These are phyloP conservation scores for Tulasnella calospora DNA, from an alignment of 768 basidiomycete species.

Conservation along the genomic window DNA sequence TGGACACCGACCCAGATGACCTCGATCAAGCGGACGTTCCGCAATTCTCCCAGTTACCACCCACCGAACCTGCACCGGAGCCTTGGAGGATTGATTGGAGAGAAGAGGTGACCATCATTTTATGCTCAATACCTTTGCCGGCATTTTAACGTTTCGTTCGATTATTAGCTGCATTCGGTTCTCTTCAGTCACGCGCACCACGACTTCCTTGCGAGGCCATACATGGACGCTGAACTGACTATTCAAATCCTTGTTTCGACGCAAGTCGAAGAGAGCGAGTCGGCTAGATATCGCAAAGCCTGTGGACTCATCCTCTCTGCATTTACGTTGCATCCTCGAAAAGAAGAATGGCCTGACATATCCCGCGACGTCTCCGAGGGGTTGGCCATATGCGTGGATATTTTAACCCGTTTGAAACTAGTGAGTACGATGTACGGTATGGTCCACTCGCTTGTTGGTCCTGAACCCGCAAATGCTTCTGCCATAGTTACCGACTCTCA, in stretches of 20 bases:
- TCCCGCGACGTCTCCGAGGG: slow-evolving; percentile 11
- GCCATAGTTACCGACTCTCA: background rate
- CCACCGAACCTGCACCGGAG: background rate
- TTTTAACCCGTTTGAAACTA: background rate
- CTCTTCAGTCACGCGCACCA: slow-evolving; percentile 12
- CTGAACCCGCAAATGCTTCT: background rate
- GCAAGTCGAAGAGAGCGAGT: background rate
- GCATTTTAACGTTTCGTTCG: background rate
- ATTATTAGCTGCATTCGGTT: slow-evolving; percentile 14
- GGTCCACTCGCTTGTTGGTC: background rate
- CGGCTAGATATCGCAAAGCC: background rate
- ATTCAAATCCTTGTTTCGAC: slow-evolving; percentile 1
- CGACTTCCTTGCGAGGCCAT: background rate
- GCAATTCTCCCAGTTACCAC: background rate
- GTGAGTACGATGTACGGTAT: background rate
- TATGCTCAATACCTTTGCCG: background rate
- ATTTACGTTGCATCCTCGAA: slow-evolving; percentile 1
- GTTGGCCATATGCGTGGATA: background rate
- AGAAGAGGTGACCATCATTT: background rate
- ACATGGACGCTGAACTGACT: background rate
- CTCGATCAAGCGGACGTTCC: background rate
- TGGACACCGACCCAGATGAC: background rate
- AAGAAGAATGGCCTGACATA: slow-evolving; percentile 16
- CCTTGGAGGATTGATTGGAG: slow-evolving; percentile 12
- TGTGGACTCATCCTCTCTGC: slow-evolving; percentile 11